phyloP scores from a whole-genome alignment of 441 rosid species.

The Capsella rubella region DNA sequence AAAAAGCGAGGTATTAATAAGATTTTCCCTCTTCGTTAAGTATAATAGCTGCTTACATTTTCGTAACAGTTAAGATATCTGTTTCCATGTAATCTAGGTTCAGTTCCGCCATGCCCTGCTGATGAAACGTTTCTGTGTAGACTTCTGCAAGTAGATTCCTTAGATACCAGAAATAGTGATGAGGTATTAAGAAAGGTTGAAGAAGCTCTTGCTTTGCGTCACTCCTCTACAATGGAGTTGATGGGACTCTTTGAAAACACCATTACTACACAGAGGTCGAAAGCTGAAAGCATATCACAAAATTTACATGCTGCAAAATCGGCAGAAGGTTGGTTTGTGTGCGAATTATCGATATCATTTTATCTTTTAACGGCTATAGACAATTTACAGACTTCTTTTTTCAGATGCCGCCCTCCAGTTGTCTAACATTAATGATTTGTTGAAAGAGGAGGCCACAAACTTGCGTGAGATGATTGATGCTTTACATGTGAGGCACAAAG shows the following conservation, averaged over 20 bases:
- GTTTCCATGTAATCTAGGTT: constrained; percentile 53
- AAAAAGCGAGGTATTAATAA: constrained; percentile 57
- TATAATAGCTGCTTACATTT: constrained; percentile 16
- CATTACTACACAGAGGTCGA: constrained; percentile 67
- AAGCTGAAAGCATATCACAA: constrained; percentile 61
- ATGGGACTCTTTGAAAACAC: constrained; percentile 76
- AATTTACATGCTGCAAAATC: constrained; percentile 54
- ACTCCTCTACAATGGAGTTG: constrained; percentile 63
- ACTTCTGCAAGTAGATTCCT: constrained; percentile 65
- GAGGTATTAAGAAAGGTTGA: constrained; percentile 60
- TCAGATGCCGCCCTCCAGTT: constrained; percentile 69
- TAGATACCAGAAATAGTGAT: constrained; percentile 52
- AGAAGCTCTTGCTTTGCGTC: constrained; percentile 73
- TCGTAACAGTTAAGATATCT: neutral
- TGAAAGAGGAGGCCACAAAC: constrained; percentile 78
- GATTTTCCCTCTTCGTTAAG: constrained; percentile 25
- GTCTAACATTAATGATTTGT: constrained; percentile 80
- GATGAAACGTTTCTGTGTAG: constrained; percentile 91
- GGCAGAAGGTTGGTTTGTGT: constrained; percentile 73
- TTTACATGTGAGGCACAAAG: constrained; percentile 76
- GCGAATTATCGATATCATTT: constrained; percentile 39
- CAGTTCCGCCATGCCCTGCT: constrained; percentile 73
- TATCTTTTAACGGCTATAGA: neutral
- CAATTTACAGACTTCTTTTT: constrained; percentile 38
- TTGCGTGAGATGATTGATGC: constrained; percentile 63